Evolutionary conservation across 2,329 filamentous ascomycete species (phyloP).

Genomic region (Aspergillus latus): DNA sequence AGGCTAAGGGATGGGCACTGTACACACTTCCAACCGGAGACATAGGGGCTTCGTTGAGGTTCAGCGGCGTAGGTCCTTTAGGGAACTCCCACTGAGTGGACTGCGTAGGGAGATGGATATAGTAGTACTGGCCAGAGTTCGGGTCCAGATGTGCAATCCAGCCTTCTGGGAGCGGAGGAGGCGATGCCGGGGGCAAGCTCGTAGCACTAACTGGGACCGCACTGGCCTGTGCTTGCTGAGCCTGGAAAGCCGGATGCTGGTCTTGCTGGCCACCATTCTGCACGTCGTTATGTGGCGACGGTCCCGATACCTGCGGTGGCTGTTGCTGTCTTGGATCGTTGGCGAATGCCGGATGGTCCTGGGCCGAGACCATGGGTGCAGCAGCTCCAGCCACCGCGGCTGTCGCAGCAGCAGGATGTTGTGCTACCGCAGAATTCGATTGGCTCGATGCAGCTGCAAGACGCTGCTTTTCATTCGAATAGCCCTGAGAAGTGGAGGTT

Average conservation of each 20-base stretch:
- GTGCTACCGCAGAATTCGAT: conserved; percentile 19
- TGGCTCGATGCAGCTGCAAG: conserved; percentile 34
- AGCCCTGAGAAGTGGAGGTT: conserved; percentile 52
- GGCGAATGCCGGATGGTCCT: conserved; percentile 83
- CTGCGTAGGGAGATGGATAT: conserved; percentile 92
- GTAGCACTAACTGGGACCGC: conserved; percentile 34
- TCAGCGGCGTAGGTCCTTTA: conserved; percentile 87
- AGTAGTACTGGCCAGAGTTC: conserved; percentile 97
- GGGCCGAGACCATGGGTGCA: conserved; percentile 37
- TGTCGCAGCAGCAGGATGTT: conserved; percentile 25
- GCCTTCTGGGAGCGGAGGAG: conserved; percentile 90
- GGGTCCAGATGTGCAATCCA: conserved; percentile 98
- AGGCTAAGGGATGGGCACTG: conserved; percentile 66
- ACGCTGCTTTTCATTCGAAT: conserved; percentile 76
- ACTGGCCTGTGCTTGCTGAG: conserved; percentile 36
- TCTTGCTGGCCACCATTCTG: conserved; percentile 15
- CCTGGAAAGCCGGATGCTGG: conserved; percentile 24
- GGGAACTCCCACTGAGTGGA: conserved; percentile 99
- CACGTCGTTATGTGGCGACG: conserved; percentile 39
- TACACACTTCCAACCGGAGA: conserved; percentile 79
- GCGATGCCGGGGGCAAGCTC: conserved; percentile 69
- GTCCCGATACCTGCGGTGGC: conserved; percentile 20
- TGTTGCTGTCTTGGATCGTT: conserved; percentile 66
- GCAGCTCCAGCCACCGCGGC: conserved; percentile 19
- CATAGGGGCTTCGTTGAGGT: conserved; percentile 76